phyloP scores from a whole-genome alignment of 2,329 filamentous ascomycete genomes.

The Emergomyces orientalis region DNA sequence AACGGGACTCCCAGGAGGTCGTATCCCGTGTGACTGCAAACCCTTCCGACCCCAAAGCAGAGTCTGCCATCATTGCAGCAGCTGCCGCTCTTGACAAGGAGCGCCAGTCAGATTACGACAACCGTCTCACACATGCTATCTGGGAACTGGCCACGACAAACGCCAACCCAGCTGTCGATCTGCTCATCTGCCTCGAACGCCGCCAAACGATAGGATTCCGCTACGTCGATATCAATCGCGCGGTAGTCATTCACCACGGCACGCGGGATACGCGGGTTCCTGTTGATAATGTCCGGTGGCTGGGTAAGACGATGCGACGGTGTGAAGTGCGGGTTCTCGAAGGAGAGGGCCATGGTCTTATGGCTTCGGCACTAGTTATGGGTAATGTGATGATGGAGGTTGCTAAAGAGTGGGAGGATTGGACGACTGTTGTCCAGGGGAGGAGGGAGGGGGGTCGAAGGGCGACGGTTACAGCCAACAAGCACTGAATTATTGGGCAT shows the following conservation, averaged over 20 bases:
- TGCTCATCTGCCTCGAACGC: slow-evolving; percentile 85
- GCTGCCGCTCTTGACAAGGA: slow-evolving; percentile 46
- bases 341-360: slow-evolving; percentile 86
- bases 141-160: slow-evolving; percentile 88
- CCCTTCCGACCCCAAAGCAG: slow-evolving; percentile 11
- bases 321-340: slow-evolving; percentile 88
- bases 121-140: slow-evolving; percentile 78
- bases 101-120: slow-evolving; percentile 55
- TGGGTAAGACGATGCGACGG: slow-evolving; percentile 84
- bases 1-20: slow-evolving; percentile 14
- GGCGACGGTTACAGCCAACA: slow-evolving; percentile 18
- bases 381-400: slow-evolving; percentile 90
- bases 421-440: slow-evolving; percentile 52
- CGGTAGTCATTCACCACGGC: slow-evolving; percentile 90
- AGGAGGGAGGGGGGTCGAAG: slow-evolving; percentile 24
- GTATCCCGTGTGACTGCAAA: slow-evolving; percentile 11
- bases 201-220: slow-evolving; percentile 88
- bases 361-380: slow-evolving; percentile 93
- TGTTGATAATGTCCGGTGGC: slow-evolving; percentile 89
- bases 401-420: slow-evolving; percentile 85
- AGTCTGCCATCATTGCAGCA: slow-evolving; percentile 40
- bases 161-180: slow-evolving; percentile 86
- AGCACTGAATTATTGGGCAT: neutral
- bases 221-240: slow-evolving; percentile 88
- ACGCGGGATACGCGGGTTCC: slow-evolving; percentile 84